Evolutionary conservation across 305 asterid species (phyloP), one percentile per base, ranked within the genome.

Genomic region (Solanum hybrid): DNA sequence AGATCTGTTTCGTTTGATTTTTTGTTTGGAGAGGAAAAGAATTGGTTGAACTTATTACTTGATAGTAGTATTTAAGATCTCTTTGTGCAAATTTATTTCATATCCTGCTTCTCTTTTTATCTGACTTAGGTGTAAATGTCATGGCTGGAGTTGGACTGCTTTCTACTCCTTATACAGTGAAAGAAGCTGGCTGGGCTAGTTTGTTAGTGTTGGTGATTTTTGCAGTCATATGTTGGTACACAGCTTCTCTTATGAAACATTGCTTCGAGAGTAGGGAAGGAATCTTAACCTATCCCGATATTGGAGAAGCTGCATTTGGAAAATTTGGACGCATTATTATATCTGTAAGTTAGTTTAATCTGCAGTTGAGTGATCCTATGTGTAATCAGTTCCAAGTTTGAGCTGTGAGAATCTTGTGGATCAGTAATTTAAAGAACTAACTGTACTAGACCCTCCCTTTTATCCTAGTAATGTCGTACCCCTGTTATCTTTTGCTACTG

Each of bases 301-400:
- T 96, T 90, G 99, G 98, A 90, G 96, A 95, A 90, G 98, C 98
- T 72, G 97, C 98, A 76, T 94, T 96, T 89, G 98, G 99, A 89
- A 95, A 90, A 91, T 91, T 78, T 38, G 98, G 98, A 26, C 96
- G 98, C 34, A 89, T 94, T 89, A 31, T 96, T 32, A 88, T 95
- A 82, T 96, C 97, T 91, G 97, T 96, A 94, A 91, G 97, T 93
- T 38, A 56, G 71, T 51, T 66, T 84, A 84, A 51, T 84, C 87
- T 17, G 10, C 69, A 46, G 42, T 51, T 29, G 20, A 20, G 34
- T 20, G 71, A 75, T 42, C 60, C 51, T 27, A 34, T 17, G 56
- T 24, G 87, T 29, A 40, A 46, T 10, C 36, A 32, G 42, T 46
- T 88, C 84, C 40, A 29, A 46, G 73, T 84, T 81, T 84, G 40